Evolutionary conservation across 1,284 basidiomycete species (phyloP), one percentile per base, ranked within the genome.

Genomic region (Boletellus deceptivus): DNA sequence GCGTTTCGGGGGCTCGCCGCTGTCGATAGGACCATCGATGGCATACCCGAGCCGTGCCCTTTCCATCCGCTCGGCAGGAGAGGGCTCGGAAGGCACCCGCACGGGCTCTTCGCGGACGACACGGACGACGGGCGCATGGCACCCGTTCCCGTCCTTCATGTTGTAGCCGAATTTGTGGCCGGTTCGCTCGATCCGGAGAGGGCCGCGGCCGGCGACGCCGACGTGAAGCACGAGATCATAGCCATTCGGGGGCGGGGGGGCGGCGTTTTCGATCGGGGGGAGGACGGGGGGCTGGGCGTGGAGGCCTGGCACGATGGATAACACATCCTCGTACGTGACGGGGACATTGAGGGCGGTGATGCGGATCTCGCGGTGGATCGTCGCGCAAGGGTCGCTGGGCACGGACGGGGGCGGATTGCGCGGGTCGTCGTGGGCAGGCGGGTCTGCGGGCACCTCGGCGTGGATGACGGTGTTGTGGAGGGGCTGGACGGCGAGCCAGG

Each of bases 221-320:
- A 89, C 72, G 59, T 89, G 86, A 58, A 89, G 77, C 44, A 89
- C 77, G 55, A 89, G 80, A 62, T 89, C 86, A 59, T 84, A 89
- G n/a, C 84, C 84, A 44, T 70, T 72, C 20, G 70, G 64, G 2
- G 84, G 84, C 37, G 71, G 50, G 11, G 72, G 63, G 18, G 70
- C 68, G 1, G 64, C 49, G 37, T 72, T 66, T 16, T 64, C 64
- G 33, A 66, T 53, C 27, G 60, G 42, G 6, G 83, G 83, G 9
- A 88, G 69, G 18, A 74, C 57, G 7, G 86, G 86, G 0, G 87
- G 86, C 6, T 77, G 73, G 14, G 75, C 70, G 61, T 89, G 83
- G 27, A 89, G 64, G 13, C 76, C 75, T 10, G 87, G 83, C 0
- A 83, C 75, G 47, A 72, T 71, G 40, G 74, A 70, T 9, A 84